Conservation (phyloP, 2,329 filamentous ascomycete genomes). For the Phialocephala subalpina region DNA sequence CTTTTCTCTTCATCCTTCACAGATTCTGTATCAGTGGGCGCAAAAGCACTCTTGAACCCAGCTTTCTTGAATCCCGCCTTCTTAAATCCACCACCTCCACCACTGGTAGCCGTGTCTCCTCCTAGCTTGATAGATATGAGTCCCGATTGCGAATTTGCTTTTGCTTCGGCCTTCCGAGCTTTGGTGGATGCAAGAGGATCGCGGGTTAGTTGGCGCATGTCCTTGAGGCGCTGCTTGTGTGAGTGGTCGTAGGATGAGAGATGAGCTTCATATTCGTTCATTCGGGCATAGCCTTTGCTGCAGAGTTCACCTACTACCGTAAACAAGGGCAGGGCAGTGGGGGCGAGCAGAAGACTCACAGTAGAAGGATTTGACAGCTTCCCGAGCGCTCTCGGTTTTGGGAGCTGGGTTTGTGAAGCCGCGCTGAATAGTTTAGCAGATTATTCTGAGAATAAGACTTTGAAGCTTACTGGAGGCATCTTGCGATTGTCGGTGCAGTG, state of each 20-base stretch:
- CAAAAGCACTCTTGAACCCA: conserved; percentile 82
- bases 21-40: conserved; percentile 55
- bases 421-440: conserved; percentile 45
- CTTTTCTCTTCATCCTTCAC: conserved; percentile 45
- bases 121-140: conserved; percentile 73
- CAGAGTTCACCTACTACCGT: conserved; percentile 70
- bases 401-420: conserved; percentile 55
- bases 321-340: conserved; percentile 16
- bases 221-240: conserved; percentile 88
- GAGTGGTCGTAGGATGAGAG: conserved; percentile 94
- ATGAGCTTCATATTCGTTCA: conserved; percentile 96
- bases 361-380: conserved; percentile 82
- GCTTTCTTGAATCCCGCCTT: conserved; percentile 82
- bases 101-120: conserved; percentile 44
- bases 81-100: conserved; percentile 60
- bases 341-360: conserved; percentile 51
- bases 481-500: conserved; percentile 31
- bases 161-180: conserved; percentile 74
- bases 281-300: conserved; percentile 91
- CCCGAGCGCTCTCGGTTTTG: conserved; percentile 70
- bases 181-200: conserved; percentile 71
- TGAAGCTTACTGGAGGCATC: conserved; percentile 63
- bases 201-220: conserved; percentile 85
- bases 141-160: conserved; percentile 66
- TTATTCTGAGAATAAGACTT: neutral